Percentiles rank a stretch among this genome's conserved stretches.
These are phyloP conservation scores for Abrus precatorius DNA, from an alignment of 306 rosid species.

Conservation along the genomic window DNA sequence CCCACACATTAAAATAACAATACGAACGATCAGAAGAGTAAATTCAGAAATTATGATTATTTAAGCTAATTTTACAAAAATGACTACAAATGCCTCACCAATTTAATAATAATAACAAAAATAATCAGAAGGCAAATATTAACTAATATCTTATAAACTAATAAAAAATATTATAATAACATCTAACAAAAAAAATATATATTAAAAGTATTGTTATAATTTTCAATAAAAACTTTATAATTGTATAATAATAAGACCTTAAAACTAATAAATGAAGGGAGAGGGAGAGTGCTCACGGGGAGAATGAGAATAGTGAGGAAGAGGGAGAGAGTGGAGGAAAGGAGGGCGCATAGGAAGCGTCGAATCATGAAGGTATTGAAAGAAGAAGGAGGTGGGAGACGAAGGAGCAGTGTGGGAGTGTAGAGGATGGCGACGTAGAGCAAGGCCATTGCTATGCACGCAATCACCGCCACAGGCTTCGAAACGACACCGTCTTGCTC, in stretches of 20 bases:
- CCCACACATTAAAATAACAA: slow-evolving; percentile 37
- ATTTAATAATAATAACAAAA: not conserved
- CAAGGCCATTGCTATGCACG: slow-evolving; percentile 74
- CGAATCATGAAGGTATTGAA: slow-evolving; percentile 67
- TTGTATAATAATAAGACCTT: too few relatives aligned
- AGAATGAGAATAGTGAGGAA: slow-evolving; percentile 62
- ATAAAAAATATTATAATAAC: too few relatives aligned
- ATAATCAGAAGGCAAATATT: too few relatives aligned
- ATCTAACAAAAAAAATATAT: too few relatives aligned
- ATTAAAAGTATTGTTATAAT: too few relatives aligned
- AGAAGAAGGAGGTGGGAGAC: slow-evolving; percentile 83
- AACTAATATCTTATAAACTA: too few relatives aligned
- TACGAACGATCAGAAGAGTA: not conserved
- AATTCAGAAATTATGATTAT: slow-evolving; percentile 14
- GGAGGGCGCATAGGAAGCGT: slow-evolving; percentile 80
- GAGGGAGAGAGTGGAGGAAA: slow-evolving; percentile 73
- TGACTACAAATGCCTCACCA: not conserved
- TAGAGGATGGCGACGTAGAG: slow-evolving; percentile 77
- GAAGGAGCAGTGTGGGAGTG: slow-evolving; percentile 81
- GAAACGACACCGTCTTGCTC: slow-evolving; percentile 60
- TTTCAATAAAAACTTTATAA: too few relatives aligned
- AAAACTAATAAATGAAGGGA: not conserved
- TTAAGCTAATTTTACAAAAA: not conserved
- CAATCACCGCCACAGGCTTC: slow-evolving; percentile 56
- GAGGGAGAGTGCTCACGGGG: slow-evolving; percentile 62